Percentiles rank a stretch among this genome's conserved stretches.
Conservation (phyloP, 2,329 filamentous ascomycete species). For the Monosporascus cannonballus region DNA sequence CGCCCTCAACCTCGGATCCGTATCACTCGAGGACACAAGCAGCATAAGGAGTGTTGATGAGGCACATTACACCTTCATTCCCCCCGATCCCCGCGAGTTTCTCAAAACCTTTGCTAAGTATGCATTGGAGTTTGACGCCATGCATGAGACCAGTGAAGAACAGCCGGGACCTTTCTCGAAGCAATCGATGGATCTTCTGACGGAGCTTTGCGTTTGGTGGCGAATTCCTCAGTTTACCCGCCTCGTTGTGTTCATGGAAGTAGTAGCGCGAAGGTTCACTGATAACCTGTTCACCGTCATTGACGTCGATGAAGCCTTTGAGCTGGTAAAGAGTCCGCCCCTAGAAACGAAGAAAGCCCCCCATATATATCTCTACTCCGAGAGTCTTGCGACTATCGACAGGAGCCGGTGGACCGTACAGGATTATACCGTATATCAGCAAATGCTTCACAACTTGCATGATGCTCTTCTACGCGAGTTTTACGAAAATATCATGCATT, state of each 20-base stretch:
- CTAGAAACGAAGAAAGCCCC: conserved; percentile 60
- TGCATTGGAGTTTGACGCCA: conserved; percentile 60
- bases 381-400: conserved; percentile 50
- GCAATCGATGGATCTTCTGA: conserved; percentile 74
- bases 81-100: conserved; percentile 72
- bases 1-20: conserved; percentile 58
- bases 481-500: conserved; percentile 79
- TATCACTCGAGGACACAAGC: conserved; percentile 54
- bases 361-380: conserved; percentile 44
- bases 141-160: conserved; percentile 47
- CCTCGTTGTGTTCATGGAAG: conserved; percentile 76
- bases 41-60: conserved; percentile 52
- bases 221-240: conserved; percentile 78
- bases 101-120: conserved; percentile 79
- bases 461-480: conserved; percentile 81
- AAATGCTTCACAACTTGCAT: conserved; percentile 67
- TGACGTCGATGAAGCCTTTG: conserved; percentile 77
- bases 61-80: conserved; percentile 80
- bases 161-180: conserved; percentile 59
- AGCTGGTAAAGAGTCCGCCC: conserved; percentile 68
- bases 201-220: conserved; percentile 83
- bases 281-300: conserved; percentile 77
- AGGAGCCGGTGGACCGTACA: conserved; percentile 60
- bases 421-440: conserved; percentile 66
- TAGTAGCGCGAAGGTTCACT: conserved; percentile 76